A percentile compares a stretch with the other conserved stretches of the same genome.
Conservation (phyloP, 2,329 filamentous ascomycete genomes). For the Clonostachys rhizophaga region DNA sequence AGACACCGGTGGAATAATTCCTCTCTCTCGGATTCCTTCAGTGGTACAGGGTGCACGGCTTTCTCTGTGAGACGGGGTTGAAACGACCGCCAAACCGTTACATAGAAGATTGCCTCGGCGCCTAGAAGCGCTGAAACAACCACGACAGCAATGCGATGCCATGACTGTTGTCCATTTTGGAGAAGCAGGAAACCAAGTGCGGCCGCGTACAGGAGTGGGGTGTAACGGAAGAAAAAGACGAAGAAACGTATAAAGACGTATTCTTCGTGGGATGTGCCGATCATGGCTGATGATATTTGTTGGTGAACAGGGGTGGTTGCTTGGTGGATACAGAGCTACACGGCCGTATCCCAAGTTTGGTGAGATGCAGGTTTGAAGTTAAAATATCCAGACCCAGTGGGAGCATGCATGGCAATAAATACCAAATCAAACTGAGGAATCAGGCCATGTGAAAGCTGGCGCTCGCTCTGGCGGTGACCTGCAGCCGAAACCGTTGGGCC, state of each 20-base stretch:
- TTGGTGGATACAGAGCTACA: too few species aligned
- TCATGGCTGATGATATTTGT: conserved; percentile 15
- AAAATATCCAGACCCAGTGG: too few species aligned
- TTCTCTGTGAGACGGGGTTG: conserved; percentile 26
- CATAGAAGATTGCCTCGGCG: conserved; percentile 36
- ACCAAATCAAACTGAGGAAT: too few species aligned
- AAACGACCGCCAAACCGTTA: conserved; percentile 35
- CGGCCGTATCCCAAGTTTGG: too few species aligned
- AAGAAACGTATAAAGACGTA: conserved; percentile 37
- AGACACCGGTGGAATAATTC: conserved; percentile 53
- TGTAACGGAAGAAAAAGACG: conserved; percentile 38
- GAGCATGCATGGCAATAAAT: too few species aligned
- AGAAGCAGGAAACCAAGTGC: conserved; percentile 17
- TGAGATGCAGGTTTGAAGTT: too few species aligned
- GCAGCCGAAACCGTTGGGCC: too few species aligned
- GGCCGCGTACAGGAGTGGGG: conserved; percentile 29
- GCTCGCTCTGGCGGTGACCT: too few species aligned
- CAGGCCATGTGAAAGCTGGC: too few species aligned
- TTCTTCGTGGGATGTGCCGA: conserved; percentile 28
- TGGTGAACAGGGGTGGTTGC: too few species aligned
- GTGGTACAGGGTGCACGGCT: conserved; percentile 32
- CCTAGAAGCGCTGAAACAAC: conserved; percentile 20
- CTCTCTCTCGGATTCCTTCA: conserved; percentile 40
- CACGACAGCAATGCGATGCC: conserved; percentile 6
- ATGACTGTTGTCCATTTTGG: conserved; percentile 6